Evolutionary conservation across 495 filamentous ascomycete species (phyloP), one percentile per base, ranked within the genome.

Genomic region (Penicillium pulvis): DNA sequence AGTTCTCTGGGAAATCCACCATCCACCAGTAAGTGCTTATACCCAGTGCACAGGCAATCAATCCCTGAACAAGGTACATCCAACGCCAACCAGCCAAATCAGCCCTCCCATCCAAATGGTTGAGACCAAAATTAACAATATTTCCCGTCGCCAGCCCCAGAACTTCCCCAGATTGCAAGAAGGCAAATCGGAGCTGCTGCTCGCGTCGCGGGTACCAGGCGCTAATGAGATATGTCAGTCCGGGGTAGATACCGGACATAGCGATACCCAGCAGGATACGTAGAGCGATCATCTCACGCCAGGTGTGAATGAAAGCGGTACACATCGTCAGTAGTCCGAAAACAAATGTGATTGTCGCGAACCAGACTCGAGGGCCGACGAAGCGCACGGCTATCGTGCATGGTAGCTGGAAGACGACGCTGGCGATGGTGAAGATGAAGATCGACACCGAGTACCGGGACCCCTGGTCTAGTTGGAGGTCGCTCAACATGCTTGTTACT

Each of bases 1-100:
- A 78, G 8, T 86, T 82, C 53, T 92, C 89, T 0, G 90, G 90
- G 59, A 93, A 93, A 61, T 91, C 89, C 26, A 92, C 79, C 68
- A 92, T 91, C 87, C 87, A 91, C 75, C 84, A 87, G 62, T 87
- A 92, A 0, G 87, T 91, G 4, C 79, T 52, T n/a, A 89, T 61
- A 6, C 88, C 88, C 43, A 92, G 71, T 2, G 89, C 71, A 59
- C 79, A 84, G n/a, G 88, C 75, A 54, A 89, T 84, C 1, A 75
- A 56, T 1, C 85, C 85, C 68, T 92, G 88, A 3, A 92, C 84
- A 6, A 92, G 65, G 56, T 85, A 91, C 85, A 90, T 91, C 83
- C 87, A 91, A 16, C 87, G 79, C 89, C 89, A 92, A 11, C 89
- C 88, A 6, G 80, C 82, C 12, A 92, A 61, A 1, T 84, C 85